Evolutionary conservation across 805 yeast genomes (phyloP), one percentile per base, ranked within the genome.

Genomic region (Candida methanosorbosa): DNA sequence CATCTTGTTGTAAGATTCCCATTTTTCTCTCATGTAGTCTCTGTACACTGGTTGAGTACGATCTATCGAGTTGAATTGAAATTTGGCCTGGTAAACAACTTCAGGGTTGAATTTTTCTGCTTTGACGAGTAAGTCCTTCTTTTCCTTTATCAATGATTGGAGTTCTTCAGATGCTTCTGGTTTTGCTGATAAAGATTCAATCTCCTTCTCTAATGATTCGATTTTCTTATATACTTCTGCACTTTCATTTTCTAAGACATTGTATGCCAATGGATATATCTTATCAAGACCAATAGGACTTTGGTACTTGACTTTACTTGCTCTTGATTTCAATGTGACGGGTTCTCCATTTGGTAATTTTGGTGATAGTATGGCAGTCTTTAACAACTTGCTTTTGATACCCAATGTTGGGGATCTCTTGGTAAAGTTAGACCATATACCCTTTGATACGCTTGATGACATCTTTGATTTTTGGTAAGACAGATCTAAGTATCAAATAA

Each of bases 51-150:
- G 94, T 48, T 74, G 75, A 2, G 72, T 52, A 50, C 78, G 68
- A 56, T 90, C 95, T 36, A 81, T 59, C 9, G 62, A 45, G 12
- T 66, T 64, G 4, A 71, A 57, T 30, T 59, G 49, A 52, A 55
- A 76, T 28, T 63, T 63, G 27, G 72, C 66, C 56, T 81, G 84
- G 63, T 72, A 85, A 37, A 75, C 63, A 11, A 86, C 95, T 57
- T 86, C 95, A 13, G 97, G 97, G 54, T 88, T 85, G 52, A 68
- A 56, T 31, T 67, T 49, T 56, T 90, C 94, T 1, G 95, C 86
- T 37, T 70, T 63, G 8, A 74, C 66, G 21, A 65, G 53, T 18
- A 75, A 55, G 37, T 56, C 40, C 17, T 41, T 51, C 39, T 36
- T 46, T 33, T 45, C 44, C 36, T 48, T 55, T 3, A 35, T 27